Evolutionary conservation across 164 flowering plant genomes (phyloP).

Genomic region (Stephania yunnanensis): DNA sequence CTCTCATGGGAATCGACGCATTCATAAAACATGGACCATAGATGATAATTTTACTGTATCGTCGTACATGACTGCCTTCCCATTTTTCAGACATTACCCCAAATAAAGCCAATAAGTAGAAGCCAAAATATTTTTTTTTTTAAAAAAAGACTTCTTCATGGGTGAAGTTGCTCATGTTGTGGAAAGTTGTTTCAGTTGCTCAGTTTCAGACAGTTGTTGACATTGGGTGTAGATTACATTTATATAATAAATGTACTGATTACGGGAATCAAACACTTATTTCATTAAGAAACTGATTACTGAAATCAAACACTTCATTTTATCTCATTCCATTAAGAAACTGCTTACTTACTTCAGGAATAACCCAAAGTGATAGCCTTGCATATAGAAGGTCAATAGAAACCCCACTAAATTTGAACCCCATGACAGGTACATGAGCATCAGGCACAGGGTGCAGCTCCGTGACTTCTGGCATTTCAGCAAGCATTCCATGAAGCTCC

Average conservation of each 20-base stretch:
- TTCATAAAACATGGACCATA: neutral
- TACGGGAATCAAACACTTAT: too few species aligned
- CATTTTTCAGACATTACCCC: neutral
- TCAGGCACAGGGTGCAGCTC: constrained; percentile 94
- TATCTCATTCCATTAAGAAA: neutral
- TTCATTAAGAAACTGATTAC: too few species aligned
- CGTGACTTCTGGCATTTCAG: constrained; percentile 85
- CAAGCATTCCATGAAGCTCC: constrained; percentile 65
- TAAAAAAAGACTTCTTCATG: neutral
- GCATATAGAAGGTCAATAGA: constrained; percentile 97
- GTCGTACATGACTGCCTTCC: neutral
- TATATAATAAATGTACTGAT: too few species aligned
- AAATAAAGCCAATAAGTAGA: neutral
- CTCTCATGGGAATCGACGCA: neutral
- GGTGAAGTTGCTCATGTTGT: too few species aligned
- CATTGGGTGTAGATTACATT: too few species aligned
- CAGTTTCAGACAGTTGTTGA: too few species aligned
- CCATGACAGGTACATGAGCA: constrained; percentile 96
- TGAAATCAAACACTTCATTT: neutral
- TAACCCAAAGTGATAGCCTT: constrained; percentile 65
- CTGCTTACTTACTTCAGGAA: constrained; percentile 77
- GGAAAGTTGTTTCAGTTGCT: too few species aligned
- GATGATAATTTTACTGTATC: neutral
- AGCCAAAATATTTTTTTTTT: neutral
- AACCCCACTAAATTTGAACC: constrained; percentile 77